Base-by-base conservation (phyloP, 2,329 filamentous ascomycete species). In the Akanthomyces uredinophilus region DNA sequence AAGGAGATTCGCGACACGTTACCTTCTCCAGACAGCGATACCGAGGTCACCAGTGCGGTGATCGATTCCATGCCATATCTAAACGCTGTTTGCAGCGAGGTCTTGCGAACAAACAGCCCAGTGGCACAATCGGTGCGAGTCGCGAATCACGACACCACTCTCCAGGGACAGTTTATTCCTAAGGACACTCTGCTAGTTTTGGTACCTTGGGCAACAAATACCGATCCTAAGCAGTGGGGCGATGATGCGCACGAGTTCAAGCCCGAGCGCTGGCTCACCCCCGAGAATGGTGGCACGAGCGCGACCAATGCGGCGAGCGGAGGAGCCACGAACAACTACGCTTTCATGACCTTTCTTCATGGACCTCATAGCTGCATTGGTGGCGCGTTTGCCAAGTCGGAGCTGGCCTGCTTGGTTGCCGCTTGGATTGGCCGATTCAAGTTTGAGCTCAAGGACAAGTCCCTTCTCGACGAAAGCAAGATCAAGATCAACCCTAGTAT, bases 41-140 rank as follows among this genome's bases (percentile, higher is more conserved):
- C 68, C 39, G 68, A 72, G n/a, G 70, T 71, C n/a, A 77, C 70
- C 41, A 74, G 73, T 62, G 61, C 69, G 5, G 81, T 88, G 64
- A 83, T 94, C 66, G 90, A 95, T 74, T 79, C 80, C 60, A 83
- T 96, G 71, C 87, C 89, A 3, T 96, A 94, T 72, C 84, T 95
- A 50, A 86, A 90, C 70, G 91, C 91, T 37, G 85, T 96, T 24
- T 74, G 73, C 66, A 78, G 70, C 63, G 79, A 82, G 65, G 71
- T 77, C 0, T 65, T 81, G 11, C 73, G 79, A 0, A 69, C 76
- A 22, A 75, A 74, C 63, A 68, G 75, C 4, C 77, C 78, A 1
- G 75, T 71, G 6, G 70, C 73, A 4, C 69, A 70, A 20, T 69
- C 69, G 0, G 66, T 74, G 3, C 70, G 74, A 2, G 71, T 73